Base-by-base conservation (phyloP, 1,284 basidiomycete species). In the Fomes fomentarius region DNA sequence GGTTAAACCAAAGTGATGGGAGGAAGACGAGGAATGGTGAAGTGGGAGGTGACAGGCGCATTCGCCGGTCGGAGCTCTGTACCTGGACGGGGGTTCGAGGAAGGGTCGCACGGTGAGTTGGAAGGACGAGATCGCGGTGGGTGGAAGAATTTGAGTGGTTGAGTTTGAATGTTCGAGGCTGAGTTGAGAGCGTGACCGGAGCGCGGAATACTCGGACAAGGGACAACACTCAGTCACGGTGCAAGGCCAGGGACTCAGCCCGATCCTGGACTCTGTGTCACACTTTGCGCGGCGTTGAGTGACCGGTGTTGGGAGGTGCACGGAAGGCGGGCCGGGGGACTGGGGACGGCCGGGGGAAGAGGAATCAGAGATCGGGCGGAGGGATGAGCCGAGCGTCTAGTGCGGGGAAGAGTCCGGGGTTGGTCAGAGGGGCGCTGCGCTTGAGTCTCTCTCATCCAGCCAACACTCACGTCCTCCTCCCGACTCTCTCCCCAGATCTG, bases 1-100 rank as follows among this genome's bases (percentile, higher is more conserved):
- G n/a, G n/a, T 38, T 47, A 55, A 24, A 34, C 50, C 40, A 47
- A 41, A 45, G 49, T 6, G 45, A 52, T 52, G 52, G 49, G 54
- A 60, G 55, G 25, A 25, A 47, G 12, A 25, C 26, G 40, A 19
- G 26, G 40, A 14, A 38, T 31, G 26, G 39, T 43, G 25, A 15
- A 39, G 49, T 22, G 46, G 47, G 31, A n/a, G 30, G 11, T 26
- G 49, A 40, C 24, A 15, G 40, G 40, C 37, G 56, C 30, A 39
- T 25, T 22, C 15, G 52, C 47, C 47, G 38, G 50, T 44, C 54
- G 49, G 49, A 47, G 52, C 50, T 52, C 33, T 41, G 57, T 58
- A 53, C 57, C 60, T 62, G 52, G 47, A 40, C 54, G 53, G 44
- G 15, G 26, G 34, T 48, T 53, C 44, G 51, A 40, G 54, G 37